Evolutionary conservation across 225 moss, liverwort and hornwort genomes (phyloP).

Genomic region (Sphagnum contortum): DNA sequence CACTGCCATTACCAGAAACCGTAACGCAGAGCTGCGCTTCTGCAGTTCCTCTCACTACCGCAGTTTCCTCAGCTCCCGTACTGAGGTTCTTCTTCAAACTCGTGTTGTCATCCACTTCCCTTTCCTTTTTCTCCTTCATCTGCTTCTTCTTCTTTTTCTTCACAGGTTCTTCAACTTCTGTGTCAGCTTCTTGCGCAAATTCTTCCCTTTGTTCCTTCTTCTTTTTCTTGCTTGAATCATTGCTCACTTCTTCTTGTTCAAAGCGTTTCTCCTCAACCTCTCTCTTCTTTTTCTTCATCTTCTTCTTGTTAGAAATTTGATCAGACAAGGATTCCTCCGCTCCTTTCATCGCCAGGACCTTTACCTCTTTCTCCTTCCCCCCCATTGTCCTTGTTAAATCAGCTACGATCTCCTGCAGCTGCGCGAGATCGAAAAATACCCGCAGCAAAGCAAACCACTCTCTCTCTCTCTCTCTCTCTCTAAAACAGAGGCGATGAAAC

Average conservation of each 20-base stretch:
- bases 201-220: constrained; percentile 15
- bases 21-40: constrained; percentile 42
- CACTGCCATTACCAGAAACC: constrained; percentile 58
- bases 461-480: no score
- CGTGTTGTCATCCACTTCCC: constrained; percentile 6
- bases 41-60: constrained; percentile 15
- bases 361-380: background rate
- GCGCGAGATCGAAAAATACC: no score
- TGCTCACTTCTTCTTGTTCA: constrained; percentile 6
- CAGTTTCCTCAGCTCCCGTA: constrained; percentile 5
- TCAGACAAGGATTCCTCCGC: background rate
- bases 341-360: background rate
- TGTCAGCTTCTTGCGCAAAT: background rate
- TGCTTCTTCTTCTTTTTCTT: constrained; percentile 34
- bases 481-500: no score
- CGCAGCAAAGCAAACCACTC: no score
- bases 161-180: background rate
- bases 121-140: constrained; percentile 3
- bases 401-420: no score
- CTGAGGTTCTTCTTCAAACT: background rate
- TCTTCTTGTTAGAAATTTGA: background rate
- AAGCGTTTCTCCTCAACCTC: constrained; percentile 27
- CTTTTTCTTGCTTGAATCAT: constrained; percentile 7
- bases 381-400: background rate
- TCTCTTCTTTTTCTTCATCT: constrained; percentile 38